phyloP scores from a whole-genome alignment of 306 rosid genomes.

The Quercus engelmannii region DNA sequence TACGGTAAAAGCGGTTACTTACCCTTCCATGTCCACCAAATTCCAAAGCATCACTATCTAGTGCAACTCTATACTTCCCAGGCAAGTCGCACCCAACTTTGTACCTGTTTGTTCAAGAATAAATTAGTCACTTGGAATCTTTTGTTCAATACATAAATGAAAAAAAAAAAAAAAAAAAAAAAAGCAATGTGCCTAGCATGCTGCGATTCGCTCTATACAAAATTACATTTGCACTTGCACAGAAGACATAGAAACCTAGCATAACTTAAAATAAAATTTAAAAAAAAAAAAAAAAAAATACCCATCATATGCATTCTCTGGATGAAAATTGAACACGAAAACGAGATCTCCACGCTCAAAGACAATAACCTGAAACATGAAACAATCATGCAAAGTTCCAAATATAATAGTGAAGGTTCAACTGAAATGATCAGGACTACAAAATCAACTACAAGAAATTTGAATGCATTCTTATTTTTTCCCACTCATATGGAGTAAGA shows the following conservation, averaged over 20 bases:
- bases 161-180: not conserved
- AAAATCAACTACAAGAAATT: not conserved
- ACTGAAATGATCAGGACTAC: not conserved
- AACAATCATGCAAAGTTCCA: slow-evolving; percentile 7
- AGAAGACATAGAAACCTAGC: not conserved
- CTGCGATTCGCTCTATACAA: not conserved
- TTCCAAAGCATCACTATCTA: slow-evolving; percentile 78
- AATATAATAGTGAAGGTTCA: slow-evolving; percentile 4
- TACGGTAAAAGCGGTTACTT: slow-evolving; percentile 33
- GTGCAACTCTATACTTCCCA: slow-evolving; percentile 93
- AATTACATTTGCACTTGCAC: not conserved
- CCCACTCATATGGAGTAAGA: not conserved
- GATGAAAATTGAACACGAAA: slow-evolving; percentile 91
- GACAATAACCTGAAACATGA: slow-evolving; percentile 65
- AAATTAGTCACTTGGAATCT: slow-evolving; percentile 17
- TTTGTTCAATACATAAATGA: not conserved
- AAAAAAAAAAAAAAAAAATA: slow-evolving; percentile 24
- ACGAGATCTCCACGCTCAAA: slow-evolving; percentile 94
- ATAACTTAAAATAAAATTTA: not conserved
- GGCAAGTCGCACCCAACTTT: slow-evolving; percentile 98
- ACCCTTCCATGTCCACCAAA: slow-evolving; percentile 97
- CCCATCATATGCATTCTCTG: slow-evolving; percentile 80
- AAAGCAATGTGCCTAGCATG: not conserved
- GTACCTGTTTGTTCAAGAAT: slow-evolving; percentile 52
- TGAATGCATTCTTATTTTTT: not conserved